A percentile compares a stretch with the other conserved stretches of the same genome.
phyloP scores from a whole-genome alignment of 345 rosid genomes.

The Lagerstroemia speciosa region DNA sequence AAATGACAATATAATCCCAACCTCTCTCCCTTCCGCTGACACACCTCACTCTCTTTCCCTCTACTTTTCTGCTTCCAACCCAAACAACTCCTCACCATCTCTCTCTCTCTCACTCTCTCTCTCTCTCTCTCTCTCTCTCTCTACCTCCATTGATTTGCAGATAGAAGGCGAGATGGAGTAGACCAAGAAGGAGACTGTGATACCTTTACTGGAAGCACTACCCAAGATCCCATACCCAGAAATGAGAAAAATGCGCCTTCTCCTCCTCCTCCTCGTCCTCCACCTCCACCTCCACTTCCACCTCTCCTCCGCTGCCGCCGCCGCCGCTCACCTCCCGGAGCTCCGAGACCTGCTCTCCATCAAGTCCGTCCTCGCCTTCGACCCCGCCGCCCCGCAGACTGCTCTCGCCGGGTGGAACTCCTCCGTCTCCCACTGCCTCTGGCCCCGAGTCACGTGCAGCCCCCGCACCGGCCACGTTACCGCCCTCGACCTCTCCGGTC shows the following conservation, averaged over 20 bases:
- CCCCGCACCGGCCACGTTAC: conserved; percentile 54
- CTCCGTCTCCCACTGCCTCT: conserved; percentile 44
- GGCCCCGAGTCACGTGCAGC: conserved; percentile 72
- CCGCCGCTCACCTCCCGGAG: conserved; percentile 46
- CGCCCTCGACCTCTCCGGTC: conserved; percentile 48
- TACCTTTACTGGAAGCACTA: not conserved
- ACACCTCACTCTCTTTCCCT: not conserved
- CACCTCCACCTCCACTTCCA: conserved; percentile 28
- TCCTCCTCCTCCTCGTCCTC: conserved; percentile 12
- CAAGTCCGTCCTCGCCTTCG: conserved; percentile 59
- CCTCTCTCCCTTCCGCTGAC: not conserved
- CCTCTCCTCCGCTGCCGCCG: conserved; percentile 28
- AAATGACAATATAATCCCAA: conserved; percentile 20
- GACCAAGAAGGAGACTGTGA: not conserved
- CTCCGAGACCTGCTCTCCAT: conserved; percentile 58
- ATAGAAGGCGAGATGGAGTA: not conserved
- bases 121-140: conserved; percentile 14
- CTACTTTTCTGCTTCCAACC: no score
- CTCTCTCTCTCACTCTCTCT: not conserved
- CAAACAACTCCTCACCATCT: not conserved
- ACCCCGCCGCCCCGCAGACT: conserved; percentile 20
- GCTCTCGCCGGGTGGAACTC: conserved; percentile 62
- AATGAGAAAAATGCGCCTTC: conserved; percentile 7
- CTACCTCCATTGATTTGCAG: conserved; percentile 4
- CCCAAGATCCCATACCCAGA: not conserved